phyloP scores from a whole-genome alignment of 73 alveolate species.

The Blepharisma japonicum region DNA sequence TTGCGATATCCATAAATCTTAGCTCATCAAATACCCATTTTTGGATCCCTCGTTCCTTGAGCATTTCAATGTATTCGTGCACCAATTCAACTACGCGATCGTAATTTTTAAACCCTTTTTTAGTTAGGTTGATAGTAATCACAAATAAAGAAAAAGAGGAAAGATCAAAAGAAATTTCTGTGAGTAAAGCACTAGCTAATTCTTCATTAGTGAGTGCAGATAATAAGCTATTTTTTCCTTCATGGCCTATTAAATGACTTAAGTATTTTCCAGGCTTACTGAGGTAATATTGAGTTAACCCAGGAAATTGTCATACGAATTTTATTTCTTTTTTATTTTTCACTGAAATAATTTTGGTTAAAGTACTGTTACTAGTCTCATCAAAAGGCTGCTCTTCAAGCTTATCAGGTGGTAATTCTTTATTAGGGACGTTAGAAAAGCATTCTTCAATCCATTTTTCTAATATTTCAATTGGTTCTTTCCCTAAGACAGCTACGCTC shows the following conservation, averaged over 20 bases:
- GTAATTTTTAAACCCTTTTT: conserved; percentile 58
- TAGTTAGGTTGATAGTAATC: conserved; percentile 44
- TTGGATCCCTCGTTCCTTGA: conserved; percentile 25
- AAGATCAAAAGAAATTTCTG: conserved; percentile 41
- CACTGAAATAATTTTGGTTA: conserved; percentile 66
- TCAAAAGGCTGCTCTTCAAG: conserved; percentile 52
- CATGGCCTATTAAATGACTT: conserved; percentile 89
- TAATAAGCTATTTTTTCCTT: conserved; percentile 83
- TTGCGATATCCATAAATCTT: conserved; percentile 37
- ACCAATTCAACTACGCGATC: conserved; percentile 50
- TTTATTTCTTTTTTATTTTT: conserved; percentile 51
- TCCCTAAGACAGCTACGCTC: conserved; percentile 75
- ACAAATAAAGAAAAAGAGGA: conserved; percentile 31
- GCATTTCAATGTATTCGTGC: conserved; percentile 37
- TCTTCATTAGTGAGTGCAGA: conserved; percentile 78
- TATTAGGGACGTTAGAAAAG: conserved; percentile 65
- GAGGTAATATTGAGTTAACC: conserved; percentile 49
- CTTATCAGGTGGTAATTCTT: conserved; percentile 35
- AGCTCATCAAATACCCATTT: conserved; percentile 66
- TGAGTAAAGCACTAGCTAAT: conserved; percentile 58
- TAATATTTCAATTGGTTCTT: conserved; percentile 59
- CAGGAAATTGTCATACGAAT: conserved; percentile 59
- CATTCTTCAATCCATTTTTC: conserved; percentile 56
- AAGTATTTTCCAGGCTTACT: conserved; percentile 74
- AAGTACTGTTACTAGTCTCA: conserved; percentile 34